Base-by-base conservation (phyloP, 352 stramenopile genomes). In the Phytophthora pistaciae region DNA sequence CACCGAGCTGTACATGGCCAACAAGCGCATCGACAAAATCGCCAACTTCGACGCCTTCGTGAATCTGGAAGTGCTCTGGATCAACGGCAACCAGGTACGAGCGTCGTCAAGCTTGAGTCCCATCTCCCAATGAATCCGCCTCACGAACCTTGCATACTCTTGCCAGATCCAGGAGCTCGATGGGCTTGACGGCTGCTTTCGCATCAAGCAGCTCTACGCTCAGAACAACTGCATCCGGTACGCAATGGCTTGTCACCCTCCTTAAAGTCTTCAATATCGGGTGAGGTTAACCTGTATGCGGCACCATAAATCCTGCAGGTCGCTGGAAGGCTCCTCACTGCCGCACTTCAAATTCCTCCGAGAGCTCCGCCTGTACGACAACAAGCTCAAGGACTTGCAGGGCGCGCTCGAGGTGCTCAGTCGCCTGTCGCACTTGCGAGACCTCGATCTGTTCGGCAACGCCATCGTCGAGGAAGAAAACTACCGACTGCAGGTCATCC, bases 21-120 rank as follows among this genome's bases (percentile, higher is more conserved):
- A 90, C 57, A 90, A 91, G 38, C 69, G 73, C 25, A 97, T 97
- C 70, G 83, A 93, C 21, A 79, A 87, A 64, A 66, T 98, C 48
- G 87, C 77, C 10, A 82, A 94, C 59, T 96, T 97, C 58, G 90
- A 97, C 13, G 70, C 70, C 2, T 97, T 98, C 60, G 87, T 95
- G 23, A 97, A 95, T 64, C 75, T 98, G 6, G 91, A 97, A 68
- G 80, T 93, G 36, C 79, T 98, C 10, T 98, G 92, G 92, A 74
- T 98, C 53, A 98, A 97, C 74, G 75, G 85, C 56, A 98, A 97
- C 46, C 68, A 90, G 66, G 80, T 97, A 33, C 29, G 29, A 33
- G 2, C 10, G 40, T 52, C 8, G 9, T 62, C 23, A 29, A 11
- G 29, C 33, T 62, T 8, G 27, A 57, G 23, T 54, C 6, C 33